Conservation (phyloP, 352 stramenopile species). For the Thalassiosira exigua region DNA sequence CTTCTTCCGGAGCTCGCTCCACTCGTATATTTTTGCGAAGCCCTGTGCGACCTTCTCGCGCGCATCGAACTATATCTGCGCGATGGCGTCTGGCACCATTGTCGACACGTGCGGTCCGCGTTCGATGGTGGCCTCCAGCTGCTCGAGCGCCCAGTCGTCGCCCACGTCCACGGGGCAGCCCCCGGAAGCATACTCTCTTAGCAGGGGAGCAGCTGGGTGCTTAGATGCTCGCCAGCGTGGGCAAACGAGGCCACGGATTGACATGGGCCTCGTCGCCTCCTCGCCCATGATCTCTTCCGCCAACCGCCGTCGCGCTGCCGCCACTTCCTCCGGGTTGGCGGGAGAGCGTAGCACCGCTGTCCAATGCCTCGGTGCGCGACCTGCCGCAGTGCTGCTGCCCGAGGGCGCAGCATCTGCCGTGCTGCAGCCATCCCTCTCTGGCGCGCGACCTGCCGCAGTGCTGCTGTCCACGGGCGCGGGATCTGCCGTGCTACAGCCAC, state of each 20-base stretch:
- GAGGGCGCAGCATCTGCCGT: too few relatives aligned
- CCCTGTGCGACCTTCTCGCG: constrained; percentile 10
- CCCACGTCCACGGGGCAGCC: constrained; percentile 36
- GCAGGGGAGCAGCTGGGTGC: constrained; percentile 12
- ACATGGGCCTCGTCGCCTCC: neutral
- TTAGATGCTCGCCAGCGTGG: constrained; percentile 14
- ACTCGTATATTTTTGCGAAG: neutral
- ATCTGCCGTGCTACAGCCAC: too few relatives aligned
- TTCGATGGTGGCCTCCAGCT: constrained; percentile 25
- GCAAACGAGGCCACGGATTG: constrained; percentile 3
- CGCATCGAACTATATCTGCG: constrained; percentile 11
- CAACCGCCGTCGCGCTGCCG: neutral
- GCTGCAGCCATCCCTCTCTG: too few relatives aligned
- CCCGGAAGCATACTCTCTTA: constrained; percentile 24
- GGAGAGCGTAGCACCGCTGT: too few relatives aligned
- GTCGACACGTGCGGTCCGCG: constrained; percentile 22
- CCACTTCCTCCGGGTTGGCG: neutral
- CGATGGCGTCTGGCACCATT: constrained; percentile 5
- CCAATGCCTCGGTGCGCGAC: too few relatives aligned
- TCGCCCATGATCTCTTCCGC: constrained; percentile 17
- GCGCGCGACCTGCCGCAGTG: too few relatives aligned
- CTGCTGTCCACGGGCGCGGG: too few relatives aligned
- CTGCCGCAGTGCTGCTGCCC: too few relatives aligned
- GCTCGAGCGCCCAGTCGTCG: constrained; percentile 19
- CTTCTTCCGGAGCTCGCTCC: constrained; percentile 6